Conservation (phyloP, 2,329 filamentous ascomycete genomes). For the Fusarium buharicum region DNA sequence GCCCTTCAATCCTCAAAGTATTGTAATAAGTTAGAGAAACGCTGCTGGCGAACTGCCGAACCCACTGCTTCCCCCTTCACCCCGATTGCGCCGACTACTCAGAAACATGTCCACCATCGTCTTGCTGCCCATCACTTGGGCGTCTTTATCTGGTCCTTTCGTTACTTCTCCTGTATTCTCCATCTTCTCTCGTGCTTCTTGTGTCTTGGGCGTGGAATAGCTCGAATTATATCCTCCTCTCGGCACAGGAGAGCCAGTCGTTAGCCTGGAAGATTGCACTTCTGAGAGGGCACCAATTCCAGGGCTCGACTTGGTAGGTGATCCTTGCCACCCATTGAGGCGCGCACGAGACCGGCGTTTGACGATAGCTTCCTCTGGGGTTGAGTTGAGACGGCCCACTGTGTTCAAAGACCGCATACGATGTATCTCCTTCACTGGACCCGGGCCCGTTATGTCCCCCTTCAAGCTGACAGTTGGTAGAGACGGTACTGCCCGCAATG, state of each 20-base stretch:
- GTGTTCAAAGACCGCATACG: slow-evolving; percentile 45
- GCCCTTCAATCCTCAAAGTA: neutral
- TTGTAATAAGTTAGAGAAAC: slow-evolving; percentile 46
- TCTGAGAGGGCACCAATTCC: slow-evolving; percentile 27
- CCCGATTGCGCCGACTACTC: slow-evolving; percentile 58
- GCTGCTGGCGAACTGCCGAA: slow-evolving; percentile 46
- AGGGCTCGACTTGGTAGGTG: slow-evolving; percentile 48
- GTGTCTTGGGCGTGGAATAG: slow-evolving; percentile 12
- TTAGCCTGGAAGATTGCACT: slow-evolving; percentile 20
- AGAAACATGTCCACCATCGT: slow-evolving; percentile 66
- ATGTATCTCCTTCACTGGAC: slow-evolving; percentile 12
- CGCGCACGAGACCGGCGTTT: slow-evolving; percentile 40
- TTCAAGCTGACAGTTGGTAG: slow-evolving; percentile 32
- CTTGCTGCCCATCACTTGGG: slow-evolving; percentile 57
- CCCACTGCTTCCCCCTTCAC: slow-evolving; percentile 49
- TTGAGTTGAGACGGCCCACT: slow-evolving; percentile 25
- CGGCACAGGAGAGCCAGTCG: slow-evolving; percentile 11
- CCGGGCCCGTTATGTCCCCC: neutral
- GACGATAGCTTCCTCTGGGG: slow-evolving; percentile 31
- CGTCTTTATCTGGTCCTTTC: slow-evolving; percentile 39
- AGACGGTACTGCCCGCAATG: slow-evolving; percentile 43
- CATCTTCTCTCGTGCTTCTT: slow-evolving; percentile 18
- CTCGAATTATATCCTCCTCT: slow-evolving; percentile 8
- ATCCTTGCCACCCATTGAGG: slow-evolving; percentile 27
- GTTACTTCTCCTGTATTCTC: slow-evolving; percentile 4